These are phyloP conservation scores for Brettanomyces anomalus DNA, from an alignment of 805 yeast species.

Conservation along the genomic window DNA sequence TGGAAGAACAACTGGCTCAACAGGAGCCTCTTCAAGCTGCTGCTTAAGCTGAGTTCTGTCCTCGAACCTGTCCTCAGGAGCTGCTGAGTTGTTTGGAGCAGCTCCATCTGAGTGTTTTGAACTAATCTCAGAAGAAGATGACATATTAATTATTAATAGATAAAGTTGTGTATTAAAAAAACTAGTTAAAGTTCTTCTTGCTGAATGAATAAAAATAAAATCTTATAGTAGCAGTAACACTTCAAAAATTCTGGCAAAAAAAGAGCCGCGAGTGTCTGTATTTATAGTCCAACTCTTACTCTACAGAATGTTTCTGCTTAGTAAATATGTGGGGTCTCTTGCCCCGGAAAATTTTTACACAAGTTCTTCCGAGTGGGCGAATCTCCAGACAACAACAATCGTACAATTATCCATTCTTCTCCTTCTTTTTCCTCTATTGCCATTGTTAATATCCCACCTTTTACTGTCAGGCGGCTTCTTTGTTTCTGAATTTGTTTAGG, in stretches of 20 bases:
- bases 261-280: neutral
- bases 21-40: constrained; percentile 10
- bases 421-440: too few relatives aligned
- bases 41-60: constrained; percentile 2
- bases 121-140: constrained; percentile 3
- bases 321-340: too few relatives aligned
- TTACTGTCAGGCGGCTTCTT: too few relatives aligned
- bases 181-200: constrained; percentile 1
- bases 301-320: too few relatives aligned
- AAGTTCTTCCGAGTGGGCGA: too few relatives aligned
- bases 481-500: too few relatives aligned
- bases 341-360: too few relatives aligned
- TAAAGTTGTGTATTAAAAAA: neutral
- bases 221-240: neutral
- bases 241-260: neutral
- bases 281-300: neutral
- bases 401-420: too few relatives aligned
- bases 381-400: too few relatives aligned
- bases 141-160: neutral
- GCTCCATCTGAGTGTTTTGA: neutral
- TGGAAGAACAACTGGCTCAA: constrained; percentile 16
- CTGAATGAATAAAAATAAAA: neutral
- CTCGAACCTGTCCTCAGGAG: neutral
- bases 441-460: too few relatives aligned
- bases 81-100: neutral